phyloP scores from a whole-genome alignment of 2,329 filamentous ascomycete species.

The Neoascochyta sp. region DNA sequence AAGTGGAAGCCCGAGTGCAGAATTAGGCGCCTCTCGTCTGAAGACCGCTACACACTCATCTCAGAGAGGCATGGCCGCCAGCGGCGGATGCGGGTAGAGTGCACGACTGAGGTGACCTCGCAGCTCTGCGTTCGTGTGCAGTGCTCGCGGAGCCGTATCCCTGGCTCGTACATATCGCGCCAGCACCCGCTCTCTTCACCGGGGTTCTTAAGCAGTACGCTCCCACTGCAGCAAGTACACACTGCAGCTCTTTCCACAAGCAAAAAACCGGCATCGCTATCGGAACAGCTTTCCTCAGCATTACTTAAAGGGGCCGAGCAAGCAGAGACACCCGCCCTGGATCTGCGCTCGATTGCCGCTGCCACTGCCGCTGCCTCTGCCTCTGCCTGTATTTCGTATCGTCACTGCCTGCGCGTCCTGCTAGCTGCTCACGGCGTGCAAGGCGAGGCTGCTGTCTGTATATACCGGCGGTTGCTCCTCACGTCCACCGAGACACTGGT shows the following conservation, averaged over 20 bases:
- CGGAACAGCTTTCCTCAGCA: slow-evolving; percentile 33
- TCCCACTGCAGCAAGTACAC: slow-evolving; percentile 23
- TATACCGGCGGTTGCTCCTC: slow-evolving; percentile 13
- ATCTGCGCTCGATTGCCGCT: slow-evolving; percentile 6
- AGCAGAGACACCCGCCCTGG: slow-evolving; percentile 4
- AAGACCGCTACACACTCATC: slow-evolving; percentile 26
- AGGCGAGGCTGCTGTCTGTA: slow-evolving; percentile 18
- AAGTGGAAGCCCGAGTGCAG: slow-evolving; percentile 23
- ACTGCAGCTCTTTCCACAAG: slow-evolving; percentile 20
- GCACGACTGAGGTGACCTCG: slow-evolving; percentile 32
- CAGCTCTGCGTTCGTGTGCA: slow-evolving; percentile 23
- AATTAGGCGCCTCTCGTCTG: slow-evolving; percentile 22
- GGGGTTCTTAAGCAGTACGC: slow-evolving; percentile 27
- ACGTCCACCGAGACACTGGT: slow-evolving; percentile 13
- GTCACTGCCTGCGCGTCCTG: slow-evolving; percentile 17
- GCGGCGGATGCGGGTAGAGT: slow-evolving; percentile 24
- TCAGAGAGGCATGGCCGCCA: slow-evolving; percentile 27
- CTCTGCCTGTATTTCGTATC: slow-evolving; percentile 12
- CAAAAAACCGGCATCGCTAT: slow-evolving; percentile 32
- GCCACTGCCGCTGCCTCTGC: slow-evolving; percentile 11
- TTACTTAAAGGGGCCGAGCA: slow-evolving; percentile 18
- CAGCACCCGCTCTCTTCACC: slow-evolving; percentile 16
- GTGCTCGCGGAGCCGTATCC: slow-evolving; percentile 18
- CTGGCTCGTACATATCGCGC: slow-evolving; percentile 22
- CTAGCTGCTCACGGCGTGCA: slow-evolving; percentile 10